Evolutionary conservation across 495 filamentous ascomycete genomes (phyloP).

Genomic region (Astrocystis sublimbata): DNA sequence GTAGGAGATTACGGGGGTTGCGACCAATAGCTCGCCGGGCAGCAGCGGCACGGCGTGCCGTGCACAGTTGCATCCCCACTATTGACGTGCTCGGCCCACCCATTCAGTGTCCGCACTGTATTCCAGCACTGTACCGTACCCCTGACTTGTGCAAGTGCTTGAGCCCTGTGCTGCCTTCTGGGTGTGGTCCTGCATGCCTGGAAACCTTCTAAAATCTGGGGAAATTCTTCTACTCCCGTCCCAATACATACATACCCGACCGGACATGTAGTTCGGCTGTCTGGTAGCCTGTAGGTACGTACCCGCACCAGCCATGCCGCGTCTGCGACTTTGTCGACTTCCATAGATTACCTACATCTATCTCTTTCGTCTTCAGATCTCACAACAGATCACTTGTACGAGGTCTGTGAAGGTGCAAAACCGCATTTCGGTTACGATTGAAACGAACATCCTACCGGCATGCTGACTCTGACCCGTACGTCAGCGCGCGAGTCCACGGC

Average conservation of each 20-base stretch:
- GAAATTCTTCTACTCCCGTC: background rate
- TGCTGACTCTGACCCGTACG: background rate
- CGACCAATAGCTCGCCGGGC: too few relatives aligned
- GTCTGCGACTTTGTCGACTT: background rate
- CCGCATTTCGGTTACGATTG: background rate
- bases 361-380: background rate
- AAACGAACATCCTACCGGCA: background rate
- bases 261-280: background rate
- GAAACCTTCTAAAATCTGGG: slow-evolving; percentile 32
- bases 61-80: background rate
- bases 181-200: too few relatives aligned
- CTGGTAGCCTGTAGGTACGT: too few relatives aligned
- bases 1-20: background rate
- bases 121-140: too few relatives aligned
- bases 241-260: background rate
- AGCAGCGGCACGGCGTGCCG: too few relatives aligned
- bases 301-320: background rate
- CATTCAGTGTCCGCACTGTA: too few relatives aligned
- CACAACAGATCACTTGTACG: background rate
- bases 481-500: background rate
- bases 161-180: too few relatives aligned
- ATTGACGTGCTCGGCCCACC: background rate
- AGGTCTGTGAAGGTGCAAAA: background rate
- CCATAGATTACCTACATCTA: background rate
- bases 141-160: slow-evolving; percentile 2